Percentiles rank a stretch among this genome's conserved stretches.
phyloP scores from a whole-genome alignment of 257 asterid genomes.

The Gentiana straminea region DNA sequence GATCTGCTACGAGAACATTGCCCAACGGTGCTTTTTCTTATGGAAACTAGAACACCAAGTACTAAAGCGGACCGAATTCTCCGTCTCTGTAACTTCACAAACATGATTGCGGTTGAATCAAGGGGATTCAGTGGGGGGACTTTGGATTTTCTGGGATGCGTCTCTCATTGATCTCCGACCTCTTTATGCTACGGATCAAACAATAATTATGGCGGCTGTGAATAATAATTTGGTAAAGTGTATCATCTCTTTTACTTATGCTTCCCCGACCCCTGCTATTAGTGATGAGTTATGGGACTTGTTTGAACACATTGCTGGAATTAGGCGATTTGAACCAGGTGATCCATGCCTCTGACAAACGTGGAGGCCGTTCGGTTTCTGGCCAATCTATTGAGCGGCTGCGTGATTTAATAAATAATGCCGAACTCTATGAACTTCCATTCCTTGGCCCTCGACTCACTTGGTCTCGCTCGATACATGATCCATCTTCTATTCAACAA shows the following conservation, averaged over 20 bases:
- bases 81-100: neutral
- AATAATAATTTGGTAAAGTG: neutral
- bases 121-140: neutral
- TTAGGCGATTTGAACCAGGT: neutral
- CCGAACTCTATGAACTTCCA: neutral
- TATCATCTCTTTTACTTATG: neutral
- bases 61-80: neutral
- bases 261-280: neutral
- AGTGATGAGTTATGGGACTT: neutral
- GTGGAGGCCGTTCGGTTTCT: neutral
- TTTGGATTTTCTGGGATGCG: neutral
- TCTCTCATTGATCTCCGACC: neutral
- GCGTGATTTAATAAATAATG: no score
- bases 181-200: neutral
- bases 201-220: neutral
- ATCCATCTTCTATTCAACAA: neutral
- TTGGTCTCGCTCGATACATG: neutral
- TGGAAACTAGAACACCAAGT: neutral
- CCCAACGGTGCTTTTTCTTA: neutral
- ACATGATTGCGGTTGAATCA: neutral
- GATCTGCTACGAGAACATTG: no score
- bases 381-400: neutral
- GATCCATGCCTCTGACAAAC: neutral
- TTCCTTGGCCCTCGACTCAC: neutral
- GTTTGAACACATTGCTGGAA: neutral